These are phyloP conservation scores for Epichloe glyceriae DNA, from an alignment of 2,329 filamentous ascomycete species.

Conservation along the genomic window DNA sequence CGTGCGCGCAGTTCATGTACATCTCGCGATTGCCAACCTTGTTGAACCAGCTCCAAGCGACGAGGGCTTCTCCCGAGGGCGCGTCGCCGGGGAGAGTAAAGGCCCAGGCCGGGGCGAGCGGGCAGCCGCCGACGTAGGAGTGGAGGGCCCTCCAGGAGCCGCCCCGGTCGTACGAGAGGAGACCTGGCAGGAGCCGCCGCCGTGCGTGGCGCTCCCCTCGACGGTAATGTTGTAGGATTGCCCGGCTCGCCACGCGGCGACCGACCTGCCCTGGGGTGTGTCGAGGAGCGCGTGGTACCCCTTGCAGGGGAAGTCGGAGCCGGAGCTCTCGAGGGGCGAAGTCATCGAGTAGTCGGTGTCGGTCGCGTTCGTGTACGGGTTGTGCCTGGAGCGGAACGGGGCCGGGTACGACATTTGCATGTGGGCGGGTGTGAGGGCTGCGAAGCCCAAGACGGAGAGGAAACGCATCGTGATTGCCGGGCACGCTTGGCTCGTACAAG, in stretches of 20 bases:
- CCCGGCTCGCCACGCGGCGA: conserved; percentile 51
- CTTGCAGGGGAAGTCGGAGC: conserved; percentile 67
- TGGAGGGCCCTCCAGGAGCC: conserved; percentile 54
- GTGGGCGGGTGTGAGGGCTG: conserved; percentile 35
- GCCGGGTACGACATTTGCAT: conserved; percentile 42
- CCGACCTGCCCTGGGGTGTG: conserved; percentile 34
- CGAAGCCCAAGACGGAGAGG: conserved; percentile 27
- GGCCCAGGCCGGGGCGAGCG: conserved; percentile 38
- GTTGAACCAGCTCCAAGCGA: conserved; percentile 73
- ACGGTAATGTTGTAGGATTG: conserved; percentile 50
- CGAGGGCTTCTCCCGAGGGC: conserved; percentile 45
- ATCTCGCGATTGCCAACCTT: conserved; percentile 65
- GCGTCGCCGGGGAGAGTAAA: conserved; percentile 56
- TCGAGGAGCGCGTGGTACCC: conserved; percentile 39
- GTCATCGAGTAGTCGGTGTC: conserved; percentile 61
- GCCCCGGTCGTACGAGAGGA: conserved; percentile 63
- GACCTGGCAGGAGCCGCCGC: conserved; percentile 65
- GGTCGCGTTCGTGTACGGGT: conserved; percentile 30
- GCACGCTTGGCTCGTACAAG: no score
- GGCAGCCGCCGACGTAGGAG: conserved; percentile 43
- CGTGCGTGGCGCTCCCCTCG: conserved; percentile 47
- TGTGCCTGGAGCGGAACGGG: conserved; percentile 40
- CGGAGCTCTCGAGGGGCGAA: conserved; percentile 45
- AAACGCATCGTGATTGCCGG: background rate
- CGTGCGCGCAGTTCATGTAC: conserved; percentile 75